Conservation (phyloP, 2,329 filamentous ascomycete species). For the Phialocephala subalpina region DNA sequence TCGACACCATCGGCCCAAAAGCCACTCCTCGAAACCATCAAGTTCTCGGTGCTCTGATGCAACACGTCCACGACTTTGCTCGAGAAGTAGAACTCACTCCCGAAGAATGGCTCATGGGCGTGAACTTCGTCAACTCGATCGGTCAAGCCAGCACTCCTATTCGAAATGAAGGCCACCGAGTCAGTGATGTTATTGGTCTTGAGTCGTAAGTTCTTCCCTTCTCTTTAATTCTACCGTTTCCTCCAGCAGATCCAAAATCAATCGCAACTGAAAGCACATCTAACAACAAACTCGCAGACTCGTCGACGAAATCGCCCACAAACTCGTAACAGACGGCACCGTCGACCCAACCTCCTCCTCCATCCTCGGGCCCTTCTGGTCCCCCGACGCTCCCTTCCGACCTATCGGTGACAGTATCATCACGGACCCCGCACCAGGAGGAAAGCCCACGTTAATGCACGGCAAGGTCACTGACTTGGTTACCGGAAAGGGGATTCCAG, state of each 20-base stretch:
- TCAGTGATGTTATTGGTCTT: slow-evolving; percentile 77
- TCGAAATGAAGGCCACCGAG: slow-evolving; percentile 76
- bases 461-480: slow-evolving; percentile 57
- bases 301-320: slow-evolving; percentile 60
- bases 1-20: slow-evolving; percentile 77
- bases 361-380: slow-evolving; percentile 87
- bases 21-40: slow-evolving; percentile 70
- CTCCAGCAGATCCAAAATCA: neutral
- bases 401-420: slow-evolving; percentile 75
- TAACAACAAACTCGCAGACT: slow-evolving; percentile 50
- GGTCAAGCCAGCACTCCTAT: slow-evolving; percentile 70
- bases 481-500: slow-evolving; percentile 40
- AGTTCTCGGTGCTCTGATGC: slow-evolving; percentile 70
- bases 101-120: slow-evolving; percentile 79
- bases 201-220: slow-evolving; percentile 64
- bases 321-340: slow-evolving; percentile 29
- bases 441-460: slow-evolving; percentile 64
- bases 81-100: slow-evolving; percentile 79
- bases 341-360: slow-evolving; percentile 59
- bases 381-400: slow-evolving; percentile 72
- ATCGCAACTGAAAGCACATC: slow-evolving; percentile 1
- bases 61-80: slow-evolving; percentile 79
- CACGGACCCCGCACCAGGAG: slow-evolving; percentile 52
- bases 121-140: slow-evolving; percentile 77
- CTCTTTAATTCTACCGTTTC: slow-evolving; percentile 6